Evolutionary conservation across 176 grass and related monocot species (phyloP), one percentile per base, ranked within the genome.

Genomic region (Puya raimondii): DNA sequence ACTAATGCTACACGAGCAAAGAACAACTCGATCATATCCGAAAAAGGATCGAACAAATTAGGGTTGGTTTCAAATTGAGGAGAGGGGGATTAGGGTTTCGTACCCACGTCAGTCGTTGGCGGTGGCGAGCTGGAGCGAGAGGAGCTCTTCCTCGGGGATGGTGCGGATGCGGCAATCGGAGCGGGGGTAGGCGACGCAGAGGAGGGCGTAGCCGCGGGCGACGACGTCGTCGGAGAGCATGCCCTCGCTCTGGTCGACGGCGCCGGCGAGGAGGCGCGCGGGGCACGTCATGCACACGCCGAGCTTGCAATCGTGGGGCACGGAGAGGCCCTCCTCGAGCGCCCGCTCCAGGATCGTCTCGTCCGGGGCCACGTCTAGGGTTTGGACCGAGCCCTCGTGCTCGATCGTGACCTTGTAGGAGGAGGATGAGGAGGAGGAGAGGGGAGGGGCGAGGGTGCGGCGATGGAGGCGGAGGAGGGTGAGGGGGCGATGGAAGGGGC

Each of bases 281-380:
- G 93, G 93, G 76, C 93, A 97, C 10, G 93, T 92, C 93, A 97
- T 97, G 84, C 93, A 97, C 33, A 97, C 93, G 2, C 93, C 89
- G 6, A 92, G 89, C 89, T 97, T 92, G 81, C 93, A 97, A 86
- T 97, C 93, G 71, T 97, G 93, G 22, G 93, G 86, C 67, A 97
- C 84, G 14, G 68, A 76, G 68, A 97, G 69, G 17, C 93, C 93
- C 69, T 97, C 93, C 15, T 92, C 93, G 69, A 96, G 78, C 63
- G 88, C 89, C 16, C 83, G 84, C 47, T 78, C 85, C 17, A 96
- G 88, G 72, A 96, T 96, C 16, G 87, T 91, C 84, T 97, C 89
- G 27, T 87, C 93, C 17, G 69, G 79, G 70, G 56, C 79, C 74
- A 97, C 85, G n/a, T 97, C 93, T 67, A 97, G 68, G 50, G 80